These are phyloP conservation scores for Trichoderma polysporum DNA, from an alignment of 2,329 filamentous ascomycete genomes.

Conservation along the genomic window DNA sequence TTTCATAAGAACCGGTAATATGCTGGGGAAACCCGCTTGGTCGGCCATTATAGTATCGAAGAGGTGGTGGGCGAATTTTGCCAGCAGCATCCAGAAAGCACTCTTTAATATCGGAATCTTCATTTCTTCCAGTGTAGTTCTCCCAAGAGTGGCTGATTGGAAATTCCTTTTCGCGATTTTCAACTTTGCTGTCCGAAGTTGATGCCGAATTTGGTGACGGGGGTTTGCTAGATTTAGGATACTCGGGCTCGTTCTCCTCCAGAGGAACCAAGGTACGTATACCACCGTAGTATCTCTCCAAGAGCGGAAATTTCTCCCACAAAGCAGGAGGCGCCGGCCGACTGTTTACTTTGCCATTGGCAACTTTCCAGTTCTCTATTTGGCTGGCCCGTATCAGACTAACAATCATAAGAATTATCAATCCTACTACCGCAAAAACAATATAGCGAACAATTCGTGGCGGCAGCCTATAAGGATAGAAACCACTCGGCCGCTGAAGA, in stretches of 20 bases:
- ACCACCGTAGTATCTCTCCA: constrained; percentile 88
- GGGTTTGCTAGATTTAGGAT: constrained; percentile 67
- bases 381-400: constrained; percentile 73
- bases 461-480: constrained; percentile 62
- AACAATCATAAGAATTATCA: constrained; percentile 74
- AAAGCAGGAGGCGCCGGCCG: constrained; percentile 61
- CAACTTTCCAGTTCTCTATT: constrained; percentile 62
- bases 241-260: constrained; percentile 72
- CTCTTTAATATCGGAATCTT: constrained; percentile 57
- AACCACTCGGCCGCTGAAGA: constrained; percentile 6
- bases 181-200: constrained; percentile 19
- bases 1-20: constrained; percentile 80
- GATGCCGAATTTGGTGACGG: constrained; percentile 21
- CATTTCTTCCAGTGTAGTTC: constrained; percentile 38
- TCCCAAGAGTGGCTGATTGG: constrained; percentile 37
- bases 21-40: constrained; percentile 82
- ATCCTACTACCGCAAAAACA: constrained; percentile 67
- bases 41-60: constrained; percentile 75
- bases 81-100: constrained; percentile 75
- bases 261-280: constrained; percentile 68
- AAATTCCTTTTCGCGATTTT: constrained; percentile 25
- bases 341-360: constrained; percentile 48
- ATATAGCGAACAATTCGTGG: constrained; percentile 76
- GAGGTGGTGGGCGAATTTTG: constrained; percentile 63
- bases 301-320: constrained; percentile 84